Base-by-base conservation (phyloP, 2,329 filamentous ascomycete genomes). In the Aureobasidium sp. region DNA sequence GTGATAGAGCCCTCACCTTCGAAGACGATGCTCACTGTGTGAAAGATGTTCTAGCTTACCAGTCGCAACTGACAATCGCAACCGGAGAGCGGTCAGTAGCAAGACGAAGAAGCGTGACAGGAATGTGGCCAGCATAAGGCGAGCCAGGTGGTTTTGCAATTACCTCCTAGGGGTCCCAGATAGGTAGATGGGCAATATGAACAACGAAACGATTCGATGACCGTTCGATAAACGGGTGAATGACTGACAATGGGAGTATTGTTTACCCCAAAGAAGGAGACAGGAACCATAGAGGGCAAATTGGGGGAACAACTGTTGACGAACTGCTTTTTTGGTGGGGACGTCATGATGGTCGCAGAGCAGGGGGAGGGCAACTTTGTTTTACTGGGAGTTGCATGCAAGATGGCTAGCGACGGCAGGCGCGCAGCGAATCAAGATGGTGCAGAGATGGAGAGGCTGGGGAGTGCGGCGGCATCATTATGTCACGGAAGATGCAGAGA, bases 311-410 rank as follows among this genome's bases (percentile, higher is more conserved):
- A 60, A 59, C 56, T 44, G 56, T 35, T 44, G 42, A 17, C 57
- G 57, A 60, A 60, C 57, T 60, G 57, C 57, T 60, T 50, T 47
- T 59, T 48, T 58, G 42, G 54, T 49, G 45, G 57, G 57, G 57
- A 60, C 57, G 57, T 60, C 57, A 60, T 60, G 44, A 60, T 48
- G 53, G 53, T 57, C 53, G 53, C 15, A 22, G 45, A 60, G 57
- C 57, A 60, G 45, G 57, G 57, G 57, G 57, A 24, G 11, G 35
- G 57, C 45, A 42, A 49, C 57, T 60, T 60, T 60, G 57, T 59
- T 59, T 49, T 57, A 59, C 42, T 48, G n/a, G 40, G 29, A 47
- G 54, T 27, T 48, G 54, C 54, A 59, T 60, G 57, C 31, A 33
- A 24, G 24, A 50, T 42, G 35, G 57, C 57, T 42, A 50, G 57